These are phyloP conservation scores for Cyclostephanos invisitatus DNA, from an alignment of 108 stramenopile genomes.

Conservation along the genomic window DNA sequence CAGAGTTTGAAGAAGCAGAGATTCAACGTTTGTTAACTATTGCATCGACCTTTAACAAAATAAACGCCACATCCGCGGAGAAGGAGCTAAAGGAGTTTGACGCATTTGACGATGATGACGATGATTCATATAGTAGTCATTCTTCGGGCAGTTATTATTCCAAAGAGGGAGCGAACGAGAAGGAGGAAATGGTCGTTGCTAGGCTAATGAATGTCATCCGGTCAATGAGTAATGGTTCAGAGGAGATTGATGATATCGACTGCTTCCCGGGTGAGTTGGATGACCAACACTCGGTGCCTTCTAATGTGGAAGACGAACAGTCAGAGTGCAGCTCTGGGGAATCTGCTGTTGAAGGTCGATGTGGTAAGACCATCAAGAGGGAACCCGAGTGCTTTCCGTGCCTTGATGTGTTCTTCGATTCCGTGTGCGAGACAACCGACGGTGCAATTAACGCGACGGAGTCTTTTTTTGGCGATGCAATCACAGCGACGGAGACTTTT, in stretches of 20 bases:
- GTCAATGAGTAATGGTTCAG: not conserved
- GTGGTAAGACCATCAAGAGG: not conserved
- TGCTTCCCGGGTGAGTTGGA: not conserved
- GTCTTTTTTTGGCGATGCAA: not conserved
- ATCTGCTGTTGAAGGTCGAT: not conserved
- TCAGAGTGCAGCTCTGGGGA: not conserved
- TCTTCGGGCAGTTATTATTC: not conserved
- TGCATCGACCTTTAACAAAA: slow-evolving; percentile 1
- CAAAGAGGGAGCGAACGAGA: not conserved
- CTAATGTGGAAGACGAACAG: not conserved
- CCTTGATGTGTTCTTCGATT: slow-evolving; percentile 1
- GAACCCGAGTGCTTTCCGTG: not conserved
- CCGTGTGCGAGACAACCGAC: not conserved
- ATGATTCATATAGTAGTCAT: not conserved
- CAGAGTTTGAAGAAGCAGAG: slow-evolving; percentile 7
- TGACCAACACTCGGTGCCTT: not conserved
- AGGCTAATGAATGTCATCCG: not conserved
- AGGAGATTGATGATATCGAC: not conserved
- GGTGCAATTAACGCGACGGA: not conserved
- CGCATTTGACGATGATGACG: not conserved
- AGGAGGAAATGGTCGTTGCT: not conserved
- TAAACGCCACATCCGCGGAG: not conserved
- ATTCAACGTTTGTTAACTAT: not conserved
- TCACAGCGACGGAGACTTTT: not conserved
- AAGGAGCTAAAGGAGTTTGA: not conserved